phyloP scores from a whole-genome alignment of 352 stramenopile species.

The Ophiocytium majus region DNA sequence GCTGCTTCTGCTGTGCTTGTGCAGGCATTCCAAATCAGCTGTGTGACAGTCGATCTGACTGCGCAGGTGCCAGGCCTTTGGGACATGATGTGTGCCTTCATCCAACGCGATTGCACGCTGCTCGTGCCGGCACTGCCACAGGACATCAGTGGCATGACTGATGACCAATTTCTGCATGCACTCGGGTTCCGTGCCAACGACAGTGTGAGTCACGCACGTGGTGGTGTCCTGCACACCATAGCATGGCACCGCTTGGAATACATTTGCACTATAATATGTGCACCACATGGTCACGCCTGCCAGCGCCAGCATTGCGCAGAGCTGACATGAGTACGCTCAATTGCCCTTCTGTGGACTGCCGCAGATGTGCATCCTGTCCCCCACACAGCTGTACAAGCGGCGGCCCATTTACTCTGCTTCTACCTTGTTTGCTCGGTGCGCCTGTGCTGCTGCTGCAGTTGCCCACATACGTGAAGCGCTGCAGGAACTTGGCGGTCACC shows the following conservation, averaged over 20 bases:
- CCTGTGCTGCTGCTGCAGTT: constrained; percentile 18
- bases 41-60: constrained; percentile 14
- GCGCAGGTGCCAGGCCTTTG: background rate
- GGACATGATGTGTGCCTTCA: background rate
- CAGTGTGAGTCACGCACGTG: constrained; percentile 22
- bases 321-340: no score
- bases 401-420: no score
- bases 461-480: constrained; percentile 13
- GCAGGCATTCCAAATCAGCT: constrained; percentile 22
- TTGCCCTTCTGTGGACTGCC: no score
- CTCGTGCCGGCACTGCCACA: background rate
- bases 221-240: no score
- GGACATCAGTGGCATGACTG: background rate
- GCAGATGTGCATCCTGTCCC: no score
- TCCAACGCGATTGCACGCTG: background rate
- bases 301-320: no score
- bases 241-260: no score
- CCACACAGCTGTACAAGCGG: no score
- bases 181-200: background rate
- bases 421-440: no score
- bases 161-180: background rate
- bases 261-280: no score
- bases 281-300: no score
- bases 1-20: background rate
- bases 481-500: background rate